Conservation (phyloP, 139 green algal species). For the Micractinium sp. region DNA sequence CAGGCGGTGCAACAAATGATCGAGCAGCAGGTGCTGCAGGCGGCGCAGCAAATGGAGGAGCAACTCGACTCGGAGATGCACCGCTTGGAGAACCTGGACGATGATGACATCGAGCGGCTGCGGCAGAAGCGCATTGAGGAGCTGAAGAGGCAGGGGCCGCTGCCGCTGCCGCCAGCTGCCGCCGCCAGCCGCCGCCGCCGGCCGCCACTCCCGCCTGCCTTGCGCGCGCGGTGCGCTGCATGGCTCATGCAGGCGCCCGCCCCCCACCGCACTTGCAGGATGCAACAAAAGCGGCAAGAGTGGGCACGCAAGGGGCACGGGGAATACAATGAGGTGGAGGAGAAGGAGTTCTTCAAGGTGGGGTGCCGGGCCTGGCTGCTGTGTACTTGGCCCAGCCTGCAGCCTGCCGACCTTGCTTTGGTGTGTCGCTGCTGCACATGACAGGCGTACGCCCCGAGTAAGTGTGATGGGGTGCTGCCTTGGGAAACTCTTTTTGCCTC, state of each 20-base stretch:
- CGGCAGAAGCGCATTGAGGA: conserved; percentile 64
- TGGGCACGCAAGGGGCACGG: conserved; percentile 92
- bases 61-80: conserved; percentile 89
- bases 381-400: neutral
- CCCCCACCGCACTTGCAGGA: conserved; percentile 7
- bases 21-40: conserved; percentile 49
- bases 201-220: no score
- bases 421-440: neutral
- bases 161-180: neutral
- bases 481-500: neutral
- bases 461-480: neutral
- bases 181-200: conserved; percentile 14
- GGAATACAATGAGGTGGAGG: conserved; percentile 80
- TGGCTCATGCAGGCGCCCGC: neutral
- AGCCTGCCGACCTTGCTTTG: neutral
- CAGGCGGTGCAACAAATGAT: conserved; percentile 12
- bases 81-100: conserved; percentile 87
- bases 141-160: conserved; percentile 56
- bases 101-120: conserved; percentile 89
- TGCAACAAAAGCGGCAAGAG: conserved; percentile 77
- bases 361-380: neutral
- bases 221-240: neutral
- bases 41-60: conserved; percentile 84
- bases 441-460: no score
- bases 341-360: conserved; percentile 95